A percentile compares a stretch with the other conserved stretches of the same genome.
These are phyloP conservation scores for Excoecaria agallocha DNA, from an alignment of 345 rosid species.

Conservation along the genomic window DNA sequence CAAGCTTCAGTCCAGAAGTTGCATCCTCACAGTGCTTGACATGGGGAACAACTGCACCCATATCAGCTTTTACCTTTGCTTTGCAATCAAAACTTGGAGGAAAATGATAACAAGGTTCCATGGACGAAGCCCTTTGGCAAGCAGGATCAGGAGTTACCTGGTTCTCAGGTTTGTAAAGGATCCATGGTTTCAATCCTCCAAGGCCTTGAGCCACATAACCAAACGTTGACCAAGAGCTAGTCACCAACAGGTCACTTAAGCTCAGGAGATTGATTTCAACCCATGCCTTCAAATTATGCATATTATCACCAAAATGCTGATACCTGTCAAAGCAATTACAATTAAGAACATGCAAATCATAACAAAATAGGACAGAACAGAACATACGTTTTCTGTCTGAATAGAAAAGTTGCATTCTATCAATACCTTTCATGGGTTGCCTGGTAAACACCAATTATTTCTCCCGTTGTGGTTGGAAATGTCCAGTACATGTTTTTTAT, in stretches of 20 bases:
- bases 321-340: not conserved
- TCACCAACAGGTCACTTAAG: not conserved
- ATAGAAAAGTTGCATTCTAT: not conserved
- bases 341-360: too few relatives aligned
- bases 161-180: not conserved
- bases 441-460: conserved; percentile 18
- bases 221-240: not conserved
- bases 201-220: conserved; percentile 5
- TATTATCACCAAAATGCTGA: not conserved
- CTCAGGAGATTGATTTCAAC: conserved; percentile 3
- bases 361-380: too few relatives aligned
- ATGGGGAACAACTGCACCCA: not conserved
- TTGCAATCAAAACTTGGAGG: not conserved
- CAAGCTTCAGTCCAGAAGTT: not conserved
- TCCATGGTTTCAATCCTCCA: not conserved
- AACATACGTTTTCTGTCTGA: too few relatives aligned
- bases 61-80: not conserved
- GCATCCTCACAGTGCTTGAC: not conserved
- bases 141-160: not conserved
- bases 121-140: not conserved
- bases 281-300: conserved; percentile 6
- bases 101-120: conserved; percentile 3
- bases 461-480: conserved; percentile 12
- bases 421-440: conserved; percentile 21
- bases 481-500: conserved; percentile 20